Evolutionary conservation across 441 rosid genomes (phyloP), one percentile per base, ranked within the genome.

Genomic region (Erodium moschatum): DNA sequence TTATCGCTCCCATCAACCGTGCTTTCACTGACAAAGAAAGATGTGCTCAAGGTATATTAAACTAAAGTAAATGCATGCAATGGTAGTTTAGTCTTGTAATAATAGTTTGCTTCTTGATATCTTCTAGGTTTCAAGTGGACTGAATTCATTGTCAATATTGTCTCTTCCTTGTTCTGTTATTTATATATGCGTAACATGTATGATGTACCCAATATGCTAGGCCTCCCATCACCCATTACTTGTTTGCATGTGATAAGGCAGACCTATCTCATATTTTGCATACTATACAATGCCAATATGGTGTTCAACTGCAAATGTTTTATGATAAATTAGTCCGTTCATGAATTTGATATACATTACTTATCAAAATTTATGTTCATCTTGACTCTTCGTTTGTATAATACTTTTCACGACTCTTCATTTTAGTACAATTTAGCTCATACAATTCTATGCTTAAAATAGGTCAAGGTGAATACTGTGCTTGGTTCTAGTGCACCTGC

Each of bases 401-500:
- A 24, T 54, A 6, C 16, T 1, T 24, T 54, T 54, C 21, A 6
- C 9, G 20, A 16, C 18, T 56, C 10, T 56, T 56, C 24, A 21
- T 56, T 10, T 46, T 65, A 44, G 70, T 11, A 8, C 5, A 67
- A 11, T 64, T 27, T 68, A 56, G 24, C 63, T 18, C 18, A 56
- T 38, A 50, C 16, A 9, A 33, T 67, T 8, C 18, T 35, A 18
- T 76, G 70, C 33, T 56, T 9, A 68, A 12, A 73, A 67, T 84
- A 93, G 98, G 93, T 89, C 73, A 85, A 73, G 80, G 97, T 94
- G 69, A 85, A 81, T 79, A 89, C 97, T 35, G 96, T 85, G 5
- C 87, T 91, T 44, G 94, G 96, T 71, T 83, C 96, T 65, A 84
- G 75, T 77, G 85, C 92, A 71, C 99, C 99, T 68, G 81, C 92